These are phyloP conservation scores for Pythium brachiatum DNA, from an alignment of 352 stramenopile genomes.

Conservation along the genomic window DNA sequence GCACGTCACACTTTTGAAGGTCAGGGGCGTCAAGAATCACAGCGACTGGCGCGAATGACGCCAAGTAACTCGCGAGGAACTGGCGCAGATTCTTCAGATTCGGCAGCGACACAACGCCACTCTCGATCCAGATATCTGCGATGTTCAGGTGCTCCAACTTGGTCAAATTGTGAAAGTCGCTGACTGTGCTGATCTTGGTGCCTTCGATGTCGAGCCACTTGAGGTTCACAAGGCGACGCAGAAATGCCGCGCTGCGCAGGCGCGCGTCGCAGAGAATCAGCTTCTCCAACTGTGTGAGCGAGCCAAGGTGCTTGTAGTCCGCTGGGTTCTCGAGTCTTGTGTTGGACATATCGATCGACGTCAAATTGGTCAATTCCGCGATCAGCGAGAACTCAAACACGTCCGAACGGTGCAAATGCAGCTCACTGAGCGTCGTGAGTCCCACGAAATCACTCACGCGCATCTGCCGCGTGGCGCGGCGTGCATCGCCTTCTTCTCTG, in stretches of 20 bases:
- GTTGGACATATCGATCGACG: constrained; percentile 20
- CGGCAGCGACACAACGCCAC: constrained; percentile 15
- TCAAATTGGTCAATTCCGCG: constrained; percentile 20
- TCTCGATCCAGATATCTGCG: constrained; percentile 22
- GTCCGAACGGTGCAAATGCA: constrained; percentile 25
- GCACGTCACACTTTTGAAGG: constrained; percentile 23
- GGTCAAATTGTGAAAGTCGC: constrained; percentile 10
- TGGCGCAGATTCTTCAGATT: constrained; percentile 14
- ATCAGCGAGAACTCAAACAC: constrained; percentile 18
- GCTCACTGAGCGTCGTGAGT: constrained; percentile 21
- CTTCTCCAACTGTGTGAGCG: constrained; percentile 46
- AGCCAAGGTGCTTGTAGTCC: constrained; percentile 40
- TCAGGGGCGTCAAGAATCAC: constrained; percentile 21
- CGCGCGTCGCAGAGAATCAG: constrained; percentile 38
- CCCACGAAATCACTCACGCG: constrained; percentile 17
- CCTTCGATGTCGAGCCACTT: constrained; percentile 27
- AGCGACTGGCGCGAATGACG: constrained; percentile 15
- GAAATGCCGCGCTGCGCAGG: constrained; percentile 11
- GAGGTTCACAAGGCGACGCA: constrained; percentile 13
- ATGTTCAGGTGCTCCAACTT: constrained; percentile 22
- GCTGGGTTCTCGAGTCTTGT: constrained; percentile 49
- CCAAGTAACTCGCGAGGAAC: constrained; percentile 26
- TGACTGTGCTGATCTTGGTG: constrained; percentile 26
- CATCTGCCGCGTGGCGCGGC: constrained; percentile 14
- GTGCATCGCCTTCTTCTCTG: constrained; percentile 16